Conservation (phyloP, 2,329 filamentous ascomycete species). For the Dendryphion nanum region DNA sequence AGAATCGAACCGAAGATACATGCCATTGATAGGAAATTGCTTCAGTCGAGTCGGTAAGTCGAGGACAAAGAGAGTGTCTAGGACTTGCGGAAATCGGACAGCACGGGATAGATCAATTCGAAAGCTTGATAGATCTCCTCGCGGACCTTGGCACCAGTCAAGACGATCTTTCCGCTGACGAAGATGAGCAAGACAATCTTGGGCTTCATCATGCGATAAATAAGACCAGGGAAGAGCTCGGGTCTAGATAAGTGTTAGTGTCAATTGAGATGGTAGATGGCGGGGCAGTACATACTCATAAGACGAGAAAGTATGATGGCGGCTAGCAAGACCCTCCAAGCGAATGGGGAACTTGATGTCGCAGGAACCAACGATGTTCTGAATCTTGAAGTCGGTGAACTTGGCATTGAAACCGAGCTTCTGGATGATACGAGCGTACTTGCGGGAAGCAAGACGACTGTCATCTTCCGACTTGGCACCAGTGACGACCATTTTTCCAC, state of each 20-base stretch:
- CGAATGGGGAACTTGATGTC: slow-evolving; percentile 99
- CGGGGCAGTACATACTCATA: no score
- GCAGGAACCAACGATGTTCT: slow-evolving; percentile 95
- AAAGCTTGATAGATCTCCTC: slow-evolving; percentile 73
- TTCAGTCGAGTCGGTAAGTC: no score
- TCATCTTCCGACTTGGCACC: slow-evolving; percentile 98
- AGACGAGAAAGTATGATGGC: slow-evolving; percentile 93
- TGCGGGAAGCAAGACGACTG: slow-evolving; percentile 92
- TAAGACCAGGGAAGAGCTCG: slow-evolving; percentile 96
- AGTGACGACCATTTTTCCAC: slow-evolving; percentile 99
- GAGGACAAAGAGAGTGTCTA: no score
- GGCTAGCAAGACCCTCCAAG: slow-evolving; percentile 89
- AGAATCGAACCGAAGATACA: no score
- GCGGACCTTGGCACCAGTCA: slow-evolving; percentile 95
- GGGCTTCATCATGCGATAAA: slow-evolving; percentile 99
- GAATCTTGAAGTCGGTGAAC: slow-evolving; percentile 99
- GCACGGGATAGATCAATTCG: slow-evolving; percentile 32
- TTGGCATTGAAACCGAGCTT: slow-evolving; percentile 99
- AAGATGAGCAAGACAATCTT: slow-evolving; percentile 99
- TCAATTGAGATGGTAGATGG: no score
- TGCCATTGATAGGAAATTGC: no score
- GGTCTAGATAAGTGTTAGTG: no score
- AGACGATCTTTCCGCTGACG: slow-evolving; percentile 95
- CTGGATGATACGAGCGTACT: slow-evolving; percentile 98
- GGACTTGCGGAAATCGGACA: slow-evolving; percentile 62